Percentiles rank a stretch among this genome's conserved stretches.
These are phyloP conservation scores for Eimeria falciformis DNA, from an alignment of 169 alveolate species.

Conservation along the genomic window DNA sequence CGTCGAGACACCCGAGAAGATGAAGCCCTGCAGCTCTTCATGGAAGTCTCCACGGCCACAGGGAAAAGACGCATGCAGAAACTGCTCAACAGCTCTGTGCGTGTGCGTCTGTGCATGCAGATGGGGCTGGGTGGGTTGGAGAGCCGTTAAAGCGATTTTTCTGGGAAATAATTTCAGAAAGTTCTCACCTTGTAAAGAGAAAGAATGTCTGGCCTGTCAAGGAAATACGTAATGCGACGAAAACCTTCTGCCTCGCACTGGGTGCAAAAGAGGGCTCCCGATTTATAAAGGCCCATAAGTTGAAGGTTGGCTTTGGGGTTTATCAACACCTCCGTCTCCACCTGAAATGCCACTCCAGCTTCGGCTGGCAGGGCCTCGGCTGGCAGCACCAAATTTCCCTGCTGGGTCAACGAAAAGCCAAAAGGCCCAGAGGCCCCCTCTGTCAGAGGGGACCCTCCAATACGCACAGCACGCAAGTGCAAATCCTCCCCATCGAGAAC, in stretches of 20 bases:
- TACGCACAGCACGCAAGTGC: constrained; percentile 84
- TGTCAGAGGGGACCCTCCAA: constrained; percentile 84
- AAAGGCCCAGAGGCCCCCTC: constrained; percentile 67
- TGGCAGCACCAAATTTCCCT: constrained; percentile 77
- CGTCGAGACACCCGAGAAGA: no score
- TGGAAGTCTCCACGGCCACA: no score
- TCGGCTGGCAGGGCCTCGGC: constrained; percentile 74
- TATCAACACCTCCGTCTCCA: constrained; percentile 81
- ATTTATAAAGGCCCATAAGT: constrained; percentile 85
- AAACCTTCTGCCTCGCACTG: constrained; percentile 96
- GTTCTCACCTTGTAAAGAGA: constrained; percentile 83
- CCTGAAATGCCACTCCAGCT: constrained; percentile 77
- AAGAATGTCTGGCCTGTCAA: constrained; percentile 95
- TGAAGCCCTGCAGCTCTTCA: no score
- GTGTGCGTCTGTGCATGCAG: no score
- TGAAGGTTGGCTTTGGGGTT: constrained; percentile 80
- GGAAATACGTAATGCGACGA: constrained; percentile 91
- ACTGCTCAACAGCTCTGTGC: no score
- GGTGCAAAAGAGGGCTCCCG: constrained; percentile 90
- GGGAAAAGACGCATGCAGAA: no score
- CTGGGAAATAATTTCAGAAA: no score
- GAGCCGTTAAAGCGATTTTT: no score
- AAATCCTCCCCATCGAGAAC: constrained; percentile 92
- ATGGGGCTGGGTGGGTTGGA: no score
- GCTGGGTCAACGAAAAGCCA: constrained; percentile 78